Percentiles rank a stretch among this genome's conserved stretches.
Conservation (phyloP, 2,329 filamentous ascomycete species). For the Aspergillus niger region DNA sequence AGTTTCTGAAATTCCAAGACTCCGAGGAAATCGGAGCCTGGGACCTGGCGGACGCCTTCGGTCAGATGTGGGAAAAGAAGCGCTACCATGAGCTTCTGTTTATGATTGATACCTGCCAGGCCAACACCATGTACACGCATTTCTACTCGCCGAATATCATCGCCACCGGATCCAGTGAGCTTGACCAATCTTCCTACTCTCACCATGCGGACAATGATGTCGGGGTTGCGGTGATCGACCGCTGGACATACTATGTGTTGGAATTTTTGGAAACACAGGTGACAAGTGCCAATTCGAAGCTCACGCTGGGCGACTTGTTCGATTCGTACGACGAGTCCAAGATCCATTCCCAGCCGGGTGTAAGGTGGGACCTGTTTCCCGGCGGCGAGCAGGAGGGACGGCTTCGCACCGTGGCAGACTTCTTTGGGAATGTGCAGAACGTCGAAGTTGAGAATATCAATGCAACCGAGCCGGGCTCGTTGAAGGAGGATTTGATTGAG, state of each 20-base stretch:
- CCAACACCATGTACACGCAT: constrained; percentile 98
- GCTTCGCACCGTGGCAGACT: constrained; percentile 85
- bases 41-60: constrained; percentile 94
- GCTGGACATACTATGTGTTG: constrained; percentile 97
- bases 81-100: constrained; percentile 97
- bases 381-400: constrained; percentile 78
- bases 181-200: constrained; percentile 95
- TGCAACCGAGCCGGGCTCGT: constrained; percentile 52
- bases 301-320: constrained; percentile 90
- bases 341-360: constrained; percentile 89
- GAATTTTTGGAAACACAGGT: constrained; percentile 94
- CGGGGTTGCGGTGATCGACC: constrained; percentile 95
- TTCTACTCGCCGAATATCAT: constrained; percentile 98
- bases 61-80: constrained; percentile 99
- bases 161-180: constrained; percentile 91
- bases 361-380: constrained; percentile 92
- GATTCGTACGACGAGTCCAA: constrained; percentile 94
- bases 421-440: constrained; percentile 97
- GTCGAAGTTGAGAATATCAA: constrained; percentile 78
- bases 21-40: constrained; percentile 96
- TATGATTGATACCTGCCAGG: constrained; percentile 99
- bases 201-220: constrained; percentile 98
- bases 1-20: constrained; percentile 98
- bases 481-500: constrained; percentile 72
- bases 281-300: constrained; percentile 79